phyloP scores from a whole-genome alignment of 2,329 filamentous ascomycete species.

The Fusarium hainanense region DNA sequence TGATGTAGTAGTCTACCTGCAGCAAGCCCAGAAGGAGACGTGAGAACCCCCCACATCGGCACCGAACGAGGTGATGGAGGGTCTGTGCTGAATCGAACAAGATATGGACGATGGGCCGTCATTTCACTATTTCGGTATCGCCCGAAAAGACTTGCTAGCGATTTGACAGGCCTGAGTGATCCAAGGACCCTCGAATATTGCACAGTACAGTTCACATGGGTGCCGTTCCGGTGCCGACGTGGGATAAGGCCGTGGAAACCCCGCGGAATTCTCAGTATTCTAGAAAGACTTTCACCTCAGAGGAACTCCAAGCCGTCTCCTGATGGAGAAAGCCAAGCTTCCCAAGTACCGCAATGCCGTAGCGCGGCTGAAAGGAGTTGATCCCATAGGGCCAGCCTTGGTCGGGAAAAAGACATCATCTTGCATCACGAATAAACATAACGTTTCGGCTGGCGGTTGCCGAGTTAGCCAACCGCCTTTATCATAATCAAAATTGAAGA shows the following conservation, averaged over 20 bases:
- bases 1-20: not conserved
- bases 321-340: constrained; percentile 1
- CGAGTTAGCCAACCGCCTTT: constrained; percentile 19
- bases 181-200: not conserved
- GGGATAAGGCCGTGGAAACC: constrained; percentile 21
- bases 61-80: constrained; percentile 26
- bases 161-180: not conserved
- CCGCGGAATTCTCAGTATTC: constrained; percentile 29
- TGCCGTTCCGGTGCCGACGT: constrained; percentile 38
- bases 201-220: not conserved
- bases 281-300: constrained; percentile 29
- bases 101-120: constrained; percentile 6
- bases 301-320: not conserved
- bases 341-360: not conserved
- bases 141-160: constrained; percentile 1
- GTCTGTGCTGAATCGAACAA: not conserved
- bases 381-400: constrained; percentile 15
- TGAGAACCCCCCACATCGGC: constrained; percentile 30
- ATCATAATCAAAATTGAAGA: constrained; percentile 15
- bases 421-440: constrained; percentile 7
- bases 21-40: not conserved
- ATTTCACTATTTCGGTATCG: constrained; percentile 9
- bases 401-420: constrained; percentile 6
- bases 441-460: constrained; percentile 29
- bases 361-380: constrained; percentile 1